A percentile compares a stretch with the other conserved stretches of the same genome.
phyloP scores from a whole-genome alignment of 371 early-diverging fungal species.

The Actinomortierella wolfii region DNA sequence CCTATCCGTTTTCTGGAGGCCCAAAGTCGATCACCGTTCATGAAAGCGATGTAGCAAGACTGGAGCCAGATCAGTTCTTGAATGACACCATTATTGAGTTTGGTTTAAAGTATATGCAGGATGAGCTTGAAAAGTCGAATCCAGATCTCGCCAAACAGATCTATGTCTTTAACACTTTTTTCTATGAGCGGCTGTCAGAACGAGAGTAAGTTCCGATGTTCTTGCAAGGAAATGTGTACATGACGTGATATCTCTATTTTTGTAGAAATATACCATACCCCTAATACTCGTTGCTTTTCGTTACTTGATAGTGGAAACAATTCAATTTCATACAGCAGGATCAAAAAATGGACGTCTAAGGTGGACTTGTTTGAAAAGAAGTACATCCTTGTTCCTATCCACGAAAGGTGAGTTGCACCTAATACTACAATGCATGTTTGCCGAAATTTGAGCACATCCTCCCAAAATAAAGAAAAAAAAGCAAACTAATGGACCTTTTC shows the following conservation, averaged over 20 bases:
- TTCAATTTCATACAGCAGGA: conserved; percentile 49
- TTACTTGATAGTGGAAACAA: conserved; percentile 20
- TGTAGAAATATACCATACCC: too few relatives aligned
- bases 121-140: conserved; percentile 20
- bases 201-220: conserved; percentile 28
- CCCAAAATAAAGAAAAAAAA: too few relatives aligned
- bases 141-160: conserved; percentile 19
- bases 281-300: too few relatives aligned
- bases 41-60: conserved; percentile 50
- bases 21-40: conserved; percentile 50
- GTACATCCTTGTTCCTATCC: conserved; percentile 66
- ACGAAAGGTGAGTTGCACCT: conserved; percentile 57
- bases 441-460: too few relatives aligned
- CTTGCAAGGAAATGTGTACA: too few relatives aligned
- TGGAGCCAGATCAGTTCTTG: conserved; percentile 58
- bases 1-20: conserved; percentile 34
- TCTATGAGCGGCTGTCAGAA: conserved; percentile 28
- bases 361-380: conserved; percentile 64
- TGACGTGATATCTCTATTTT: too few relatives aligned
- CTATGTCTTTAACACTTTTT: conserved; percentile 38
- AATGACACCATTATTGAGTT: conserved; percentile 68
- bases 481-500: too few relatives aligned
- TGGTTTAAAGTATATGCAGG: conserved; percentile 50
- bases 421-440: not conserved
- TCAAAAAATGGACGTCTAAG: conserved; percentile 67